Conservation (phyloP, 371 early-diverging fungal species). For the Lichtheimia ornata region DNA sequence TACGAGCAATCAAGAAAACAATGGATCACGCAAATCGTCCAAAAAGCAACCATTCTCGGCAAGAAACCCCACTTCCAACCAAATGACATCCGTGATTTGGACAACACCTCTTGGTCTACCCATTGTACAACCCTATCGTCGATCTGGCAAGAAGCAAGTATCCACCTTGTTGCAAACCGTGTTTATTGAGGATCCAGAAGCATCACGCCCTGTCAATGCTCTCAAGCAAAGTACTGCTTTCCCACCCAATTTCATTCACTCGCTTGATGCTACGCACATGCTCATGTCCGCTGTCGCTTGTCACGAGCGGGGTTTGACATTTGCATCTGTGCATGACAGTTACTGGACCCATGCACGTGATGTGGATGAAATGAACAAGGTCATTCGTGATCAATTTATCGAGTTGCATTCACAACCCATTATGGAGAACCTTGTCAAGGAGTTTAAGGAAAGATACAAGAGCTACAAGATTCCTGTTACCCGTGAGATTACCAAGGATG, state of each 20-base stretch:
- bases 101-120: slow-evolving; percentile 95
- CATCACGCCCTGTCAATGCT: slow-evolving; percentile 82
- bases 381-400: slow-evolving; percentile 92
- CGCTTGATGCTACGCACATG: slow-evolving; percentile 98
- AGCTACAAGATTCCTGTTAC: slow-evolving; percentile 69
- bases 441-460: slow-evolving; percentile 84
- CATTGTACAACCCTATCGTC: slow-evolving; percentile 96
- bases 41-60: slow-evolving; percentile 49
- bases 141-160: slow-evolving; percentile 61
- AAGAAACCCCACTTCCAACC: slow-evolving; percentile 50
- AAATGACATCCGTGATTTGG: slow-evolving; percentile 93
- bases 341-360: slow-evolving; percentile 98
- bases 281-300: slow-evolving; percentile 91
- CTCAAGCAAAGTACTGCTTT: slow-evolving; percentile 95
- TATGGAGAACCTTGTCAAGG: slow-evolving; percentile 80
- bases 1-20: slow-evolving; percentile 14
- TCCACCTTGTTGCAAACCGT: slow-evolving; percentile 83
- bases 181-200: slow-evolving; percentile 69
- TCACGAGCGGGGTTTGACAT: slow-evolving; percentile 74
- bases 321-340: slow-evolving; percentile 97
- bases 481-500: slow-evolving; percentile 29
- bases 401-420: slow-evolving; percentile 82
- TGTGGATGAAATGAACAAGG: slow-evolving; percentile 82
- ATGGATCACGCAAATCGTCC: slow-evolving; percentile 3
- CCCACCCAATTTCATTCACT: slow-evolving; percentile 98